A percentile compares a stretch with the other conserved stretches of the same genome.
These are phyloP conservation scores for Kwoniella sp. DNA, from an alignment of 768 basidiomycete species.

Conservation along the genomic window DNA sequence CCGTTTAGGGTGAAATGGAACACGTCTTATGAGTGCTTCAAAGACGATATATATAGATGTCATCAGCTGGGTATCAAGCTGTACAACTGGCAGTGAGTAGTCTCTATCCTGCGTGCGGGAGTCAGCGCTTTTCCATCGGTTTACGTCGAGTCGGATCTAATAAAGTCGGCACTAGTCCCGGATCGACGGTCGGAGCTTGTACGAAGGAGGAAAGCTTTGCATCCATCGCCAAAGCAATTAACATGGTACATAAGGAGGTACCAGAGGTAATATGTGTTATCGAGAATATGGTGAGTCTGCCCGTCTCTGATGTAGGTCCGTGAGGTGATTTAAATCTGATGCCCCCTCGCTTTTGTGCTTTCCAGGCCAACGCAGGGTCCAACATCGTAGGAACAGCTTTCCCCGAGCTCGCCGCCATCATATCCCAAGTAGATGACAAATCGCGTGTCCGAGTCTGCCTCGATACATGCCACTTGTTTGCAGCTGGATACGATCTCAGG, in stretches of 20 bases:
- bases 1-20: constrained; percentile 48
- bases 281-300: constrained; percentile 73
- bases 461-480: constrained; percentile 83
- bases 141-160: too few species aligned
- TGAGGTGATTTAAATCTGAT: too few species aligned
- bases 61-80: constrained; percentile 71
- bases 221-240: constrained; percentile 71
- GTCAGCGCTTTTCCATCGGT: too few species aligned
- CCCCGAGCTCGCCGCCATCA: constrained; percentile 69
- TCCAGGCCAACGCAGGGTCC: constrained; percentile 72
- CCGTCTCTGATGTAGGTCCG: too few species aligned
- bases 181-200: constrained; percentile 74
- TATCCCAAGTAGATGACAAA: constrained; percentile 71
- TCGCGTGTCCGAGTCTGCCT: constrained; percentile 76
- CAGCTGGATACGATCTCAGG: constrained; percentile 81
- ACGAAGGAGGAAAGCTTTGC: constrained; percentile 66
- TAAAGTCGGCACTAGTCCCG: too few species aligned
- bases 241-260: constrained; percentile 70
- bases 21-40: constrained; percentile 64
- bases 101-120: too few species aligned
- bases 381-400: constrained; percentile 77
- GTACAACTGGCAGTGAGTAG: constrained; percentile 81
- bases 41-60: constrained; percentile 78
- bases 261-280: constrained; percentile 66
- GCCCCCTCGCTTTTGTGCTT: too few species aligned